Evolutionary conservation across 2,329 filamentous ascomycete species (phyloP), one percentile per base, ranked within the genome.

Genomic region (Neoascochyta sp.): DNA sequence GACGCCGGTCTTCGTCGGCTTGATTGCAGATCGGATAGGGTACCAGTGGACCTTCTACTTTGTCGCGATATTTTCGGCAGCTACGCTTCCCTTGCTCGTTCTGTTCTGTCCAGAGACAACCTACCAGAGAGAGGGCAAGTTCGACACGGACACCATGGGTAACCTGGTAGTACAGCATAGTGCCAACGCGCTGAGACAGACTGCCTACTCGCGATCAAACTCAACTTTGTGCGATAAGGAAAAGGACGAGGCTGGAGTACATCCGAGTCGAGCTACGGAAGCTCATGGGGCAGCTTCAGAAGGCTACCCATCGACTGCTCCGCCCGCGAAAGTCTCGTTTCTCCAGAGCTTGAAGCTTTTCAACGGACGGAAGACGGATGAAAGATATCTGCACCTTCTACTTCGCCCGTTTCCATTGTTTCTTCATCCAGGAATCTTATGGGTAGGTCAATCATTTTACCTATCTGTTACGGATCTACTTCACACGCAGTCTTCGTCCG

Each of bases 31-130:
- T 26, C 69, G 71, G 1, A 71, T 94, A 27, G 79, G 80, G n/a
- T 94, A 87, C 82, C 67, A 76, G 57, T 95, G 87, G 88, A 83
- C 81, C 0, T 95, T 95, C 55, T 87, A 89, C 61, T 75, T 95
- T 22, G 78, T 94, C 9, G 78, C 87, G 36, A 95, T 95, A 45
- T 93, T 95, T 63, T 75, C 80, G 24, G 86, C 73, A 4, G 71
- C 68, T 5, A 76, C 81, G 32, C 65, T 95, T 4, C 80, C 86
- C 0, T 65, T 83, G 8, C 67, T 95, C 12, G 67, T 92, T 38
- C 75, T 94, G 43, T 78, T 89, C 43, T 86, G 86, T 27, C 90
- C 90, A 0, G 90, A 95, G 64, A 94, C 86, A 1, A 80, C 87
- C 1, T 95, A 79, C 56, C 71, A 72, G 19, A 76, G 89, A 16